Conservation (phyloP, 441 rosid genomes). For the Gossypium aridum region DNA sequence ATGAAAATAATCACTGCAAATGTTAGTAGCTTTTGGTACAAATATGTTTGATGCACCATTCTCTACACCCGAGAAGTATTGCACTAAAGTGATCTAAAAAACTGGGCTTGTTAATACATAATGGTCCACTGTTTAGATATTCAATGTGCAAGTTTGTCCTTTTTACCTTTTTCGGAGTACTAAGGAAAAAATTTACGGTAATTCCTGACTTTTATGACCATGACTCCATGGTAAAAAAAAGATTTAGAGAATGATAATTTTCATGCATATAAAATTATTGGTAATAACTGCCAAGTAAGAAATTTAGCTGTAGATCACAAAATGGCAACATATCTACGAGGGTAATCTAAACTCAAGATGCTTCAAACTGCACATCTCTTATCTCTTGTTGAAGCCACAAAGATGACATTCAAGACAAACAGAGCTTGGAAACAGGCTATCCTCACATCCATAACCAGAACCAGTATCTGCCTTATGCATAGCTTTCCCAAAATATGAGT, state of each 20-base stretch:
- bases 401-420: neutral
- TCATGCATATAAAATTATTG: neutral
- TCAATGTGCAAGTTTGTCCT: neutral
- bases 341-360: neutral
- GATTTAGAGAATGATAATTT: neutral
- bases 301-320: neutral
- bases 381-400: conserved; percentile 1
- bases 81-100: neutral
- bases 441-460: neutral
- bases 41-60: neutral
- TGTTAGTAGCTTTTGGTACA: neutral
- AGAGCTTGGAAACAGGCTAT: neutral
- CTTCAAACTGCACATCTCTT: neutral
- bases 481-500: neutral
- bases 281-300: neutral
- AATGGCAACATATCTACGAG: neutral
- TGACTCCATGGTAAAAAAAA: neutral
- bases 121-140: neutral
- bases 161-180: neutral
- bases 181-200: neutral
- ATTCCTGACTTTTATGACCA: neutral
- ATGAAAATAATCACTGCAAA: neutral
- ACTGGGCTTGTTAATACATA: neutral
- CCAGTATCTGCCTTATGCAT: neutral
- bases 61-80: neutral